These are phyloP conservation scores for Delphinella strobiligena DNA, from an alignment of 2,329 filamentous ascomycete genomes.

Conservation along the genomic window DNA sequence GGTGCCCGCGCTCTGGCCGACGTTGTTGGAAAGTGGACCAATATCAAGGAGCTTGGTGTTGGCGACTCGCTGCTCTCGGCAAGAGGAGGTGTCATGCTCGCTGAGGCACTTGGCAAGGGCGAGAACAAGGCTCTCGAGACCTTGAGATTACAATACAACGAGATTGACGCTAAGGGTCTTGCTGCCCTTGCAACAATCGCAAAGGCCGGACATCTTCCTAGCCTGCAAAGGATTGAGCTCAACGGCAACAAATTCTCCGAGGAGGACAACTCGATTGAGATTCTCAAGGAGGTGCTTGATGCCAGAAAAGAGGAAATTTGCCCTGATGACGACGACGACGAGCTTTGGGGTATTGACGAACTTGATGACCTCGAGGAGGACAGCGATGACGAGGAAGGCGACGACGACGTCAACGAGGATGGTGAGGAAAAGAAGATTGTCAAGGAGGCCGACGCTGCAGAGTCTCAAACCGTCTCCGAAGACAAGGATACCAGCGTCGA, in stretches of 20 bases:
- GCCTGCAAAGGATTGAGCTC: conserved; percentile 74
- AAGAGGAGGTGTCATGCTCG: conserved; percentile 64
- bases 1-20: conserved; percentile 69
- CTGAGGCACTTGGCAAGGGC: conserved; percentile 59
- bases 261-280: conserved; percentile 61
- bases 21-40: conserved; percentile 61
- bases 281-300: conserved; percentile 55
- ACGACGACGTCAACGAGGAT: conserved; percentile 32
- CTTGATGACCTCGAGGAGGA: conserved; percentile 70
- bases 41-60: conserved; percentile 71
- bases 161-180: conserved; percentile 69
- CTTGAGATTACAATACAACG: conserved; percentile 83
- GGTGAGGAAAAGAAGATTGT: conserved; percentile 57
- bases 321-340: conserved; percentile 54
- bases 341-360: conserved; percentile 75
- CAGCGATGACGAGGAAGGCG: conserved; percentile 55
- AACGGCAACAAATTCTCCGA: conserved; percentile 94
- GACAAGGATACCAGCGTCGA: conserved; percentile 69
- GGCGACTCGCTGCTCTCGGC: conserved; percentile 76
- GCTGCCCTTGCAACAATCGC: conserved; percentile 59
- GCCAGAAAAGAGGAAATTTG: conserved; percentile 37
- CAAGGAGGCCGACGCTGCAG: conserved; percentile 58
- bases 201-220: conserved; percentile 51
- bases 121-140: conserved; percentile 69
- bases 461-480: conserved; percentile 61